Evolutionary conservation across 2,329 filamentous ascomycete genomes (phyloP), one percentile per base, ranked within the genome.

Genomic region (Septoria petroselini): DNA sequence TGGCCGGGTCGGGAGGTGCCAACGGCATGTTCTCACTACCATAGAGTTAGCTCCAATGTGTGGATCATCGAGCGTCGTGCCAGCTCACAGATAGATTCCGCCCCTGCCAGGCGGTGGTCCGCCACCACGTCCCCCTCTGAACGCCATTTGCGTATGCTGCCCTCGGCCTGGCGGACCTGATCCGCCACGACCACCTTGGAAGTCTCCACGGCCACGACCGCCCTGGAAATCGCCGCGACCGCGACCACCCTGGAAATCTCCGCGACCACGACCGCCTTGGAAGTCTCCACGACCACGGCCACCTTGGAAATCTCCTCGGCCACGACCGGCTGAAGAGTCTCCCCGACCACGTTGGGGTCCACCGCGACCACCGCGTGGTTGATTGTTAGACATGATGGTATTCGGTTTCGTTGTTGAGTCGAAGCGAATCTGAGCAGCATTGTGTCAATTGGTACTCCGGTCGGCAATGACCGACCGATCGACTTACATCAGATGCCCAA

Each of bases 31-130:
- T 47, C 6, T 25, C 44, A 9, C 57, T 63, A 45, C n/a, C 52
- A 55, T 25, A 55, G 55, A 25, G 60, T 65, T 44, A 63, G 53
- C 29, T 48, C 52, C 48, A 9, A 54, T 38, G 29, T 54, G 54
- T 40, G 31, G 34, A 29, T 14, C 12, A 14, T 17, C 35, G 17
- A 3, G 17, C 7, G 11, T 19, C 6, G 15, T 38, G n/a, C n/a
- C 35, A 18, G 55, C 60, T 57, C 48, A 59, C 59, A 59, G 50
- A 37, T 57, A 62, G 23, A 63, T 62, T 12, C 58, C 62, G 3
- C 50, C 50, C n/a, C 39, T 52, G 27, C 52, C 55, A 12, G 18
- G 39, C 21, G 45, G 48, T 41, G 34, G 44, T 15, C 23, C 31
- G 27, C 30, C 52, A 3, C 57, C 47, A 21, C 42, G 41, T 30